Conservation (phyloP, 2,329 filamentous ascomycete species). For the Bipolaris cookei region DNA sequence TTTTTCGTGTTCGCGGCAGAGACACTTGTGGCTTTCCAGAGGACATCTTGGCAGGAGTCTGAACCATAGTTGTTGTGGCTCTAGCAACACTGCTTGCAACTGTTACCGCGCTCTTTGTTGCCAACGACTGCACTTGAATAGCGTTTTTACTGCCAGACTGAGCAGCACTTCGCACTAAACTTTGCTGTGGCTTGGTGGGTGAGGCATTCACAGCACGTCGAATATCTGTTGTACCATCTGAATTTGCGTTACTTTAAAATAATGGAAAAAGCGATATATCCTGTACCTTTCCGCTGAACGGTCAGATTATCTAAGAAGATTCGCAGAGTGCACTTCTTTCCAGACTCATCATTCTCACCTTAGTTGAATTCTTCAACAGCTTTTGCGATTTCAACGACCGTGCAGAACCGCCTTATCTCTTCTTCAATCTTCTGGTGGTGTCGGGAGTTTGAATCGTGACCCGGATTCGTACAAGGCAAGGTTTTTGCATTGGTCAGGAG, state of each 20-base stretch:
- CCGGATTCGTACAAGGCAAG: constrained; percentile 35
- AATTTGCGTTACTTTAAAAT: not conserved
- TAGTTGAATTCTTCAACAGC: constrained; percentile 21
- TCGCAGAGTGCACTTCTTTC: constrained; percentile 23
- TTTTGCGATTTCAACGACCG: constrained; percentile 1
- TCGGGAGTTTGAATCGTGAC: constrained; percentile 38
- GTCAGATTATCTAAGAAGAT: constrained; percentile 28
- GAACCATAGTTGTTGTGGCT: too few relatives aligned
- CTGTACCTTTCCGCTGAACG: constrained; percentile 9
- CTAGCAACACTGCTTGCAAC: too few relatives aligned
- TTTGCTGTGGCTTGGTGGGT: constrained; percentile 12
- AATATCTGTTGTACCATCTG: constrained; percentile 2
- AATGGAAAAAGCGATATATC: not conserved
- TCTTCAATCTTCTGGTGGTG: not conserved
- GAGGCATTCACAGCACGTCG: constrained; percentile 19
- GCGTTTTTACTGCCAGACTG: too few relatives aligned
- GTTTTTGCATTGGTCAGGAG: constrained; percentile 16
- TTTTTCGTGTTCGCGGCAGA: not conserved
- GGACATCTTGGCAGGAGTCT: too few relatives aligned
- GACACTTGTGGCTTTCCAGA: not conserved
- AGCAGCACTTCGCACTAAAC: not conserved
- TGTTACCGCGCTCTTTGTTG: too few relatives aligned
- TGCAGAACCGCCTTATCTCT: constrained; percentile 12
- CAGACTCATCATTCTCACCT: not conserved
- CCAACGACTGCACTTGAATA: too few relatives aligned